phyloP scores from a whole-genome alignment of 2,329 filamentous ascomycete species.

The Celoporthe dispersa region DNA sequence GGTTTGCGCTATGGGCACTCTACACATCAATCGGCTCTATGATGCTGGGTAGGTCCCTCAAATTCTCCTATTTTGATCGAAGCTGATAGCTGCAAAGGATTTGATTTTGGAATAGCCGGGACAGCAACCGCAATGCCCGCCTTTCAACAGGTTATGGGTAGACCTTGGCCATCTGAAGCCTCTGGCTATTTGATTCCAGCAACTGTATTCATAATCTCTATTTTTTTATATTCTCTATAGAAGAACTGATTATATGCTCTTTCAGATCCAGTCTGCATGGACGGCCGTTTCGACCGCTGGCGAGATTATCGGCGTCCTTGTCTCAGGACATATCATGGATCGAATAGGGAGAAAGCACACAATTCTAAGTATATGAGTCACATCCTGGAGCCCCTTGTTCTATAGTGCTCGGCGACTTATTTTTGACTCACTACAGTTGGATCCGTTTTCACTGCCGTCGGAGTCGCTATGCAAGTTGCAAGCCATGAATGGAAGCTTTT shows the following conservation, averaged over 20 bases:
- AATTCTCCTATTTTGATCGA: background rate
- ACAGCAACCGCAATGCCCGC: conserved; percentile 25
- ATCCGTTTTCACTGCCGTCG: background rate
- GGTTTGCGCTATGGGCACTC: conserved; percentile 28
- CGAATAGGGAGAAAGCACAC: conserved; percentile 29
- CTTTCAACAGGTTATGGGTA: conserved; percentile 28
- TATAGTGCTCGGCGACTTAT: fast-evolving
- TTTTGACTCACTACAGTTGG: background rate
- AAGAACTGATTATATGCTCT: background rate
- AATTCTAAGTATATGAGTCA: conserved; percentile 29
- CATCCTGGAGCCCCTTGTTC: too few species aligned
- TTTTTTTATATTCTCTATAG: background rate
- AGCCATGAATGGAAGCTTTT: background rate
- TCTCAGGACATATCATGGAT: conserved; percentile 25
- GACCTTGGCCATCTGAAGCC: conserved; percentile 22
- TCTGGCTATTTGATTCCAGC: conserved; percentile 25
- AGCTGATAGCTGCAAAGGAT: background rate
- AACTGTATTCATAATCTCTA: background rate
- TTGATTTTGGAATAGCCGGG: conserved; percentile 10
- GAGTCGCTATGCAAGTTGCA: background rate
- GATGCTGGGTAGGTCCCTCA: conserved; percentile 26
- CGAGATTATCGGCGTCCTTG: conserved; percentile 23
- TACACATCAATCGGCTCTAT: conserved; percentile 29
- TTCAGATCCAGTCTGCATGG: conserved; percentile 18
- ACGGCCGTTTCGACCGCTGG: conserved; percentile 26